Evolutionary conservation across 2,329 filamentous ascomycete species (phyloP).

Genomic region (Penicillium hesseltinei): DNA sequence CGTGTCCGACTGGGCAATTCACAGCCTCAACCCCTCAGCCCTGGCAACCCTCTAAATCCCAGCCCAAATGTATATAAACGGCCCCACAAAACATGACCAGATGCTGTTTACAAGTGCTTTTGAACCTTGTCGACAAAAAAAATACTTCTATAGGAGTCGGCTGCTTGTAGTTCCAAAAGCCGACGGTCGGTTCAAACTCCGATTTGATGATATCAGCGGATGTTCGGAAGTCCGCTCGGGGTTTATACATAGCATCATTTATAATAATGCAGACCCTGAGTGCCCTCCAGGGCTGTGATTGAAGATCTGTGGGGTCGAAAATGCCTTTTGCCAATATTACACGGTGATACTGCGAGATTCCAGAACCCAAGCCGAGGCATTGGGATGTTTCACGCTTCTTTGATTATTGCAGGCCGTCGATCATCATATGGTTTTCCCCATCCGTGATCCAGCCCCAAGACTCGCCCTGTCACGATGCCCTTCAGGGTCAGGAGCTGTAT

Average conservation of each 20-base stretch:
- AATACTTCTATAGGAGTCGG: not conserved
- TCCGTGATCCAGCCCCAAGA: slow-evolving; percentile 31
- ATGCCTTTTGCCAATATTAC: not conserved
- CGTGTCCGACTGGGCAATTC: not conserved
- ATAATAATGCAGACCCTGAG: not conserved
- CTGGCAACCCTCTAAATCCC: not conserved
- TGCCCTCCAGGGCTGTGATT: not conserved
- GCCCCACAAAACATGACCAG: not conserved
- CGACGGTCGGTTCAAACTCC: not conserved
- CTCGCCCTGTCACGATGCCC: slow-evolving; percentile 29
- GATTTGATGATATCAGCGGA: not conserved
- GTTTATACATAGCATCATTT: not conserved
- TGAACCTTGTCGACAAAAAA: not conserved
- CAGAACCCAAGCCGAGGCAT: not conserved
- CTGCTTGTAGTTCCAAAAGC: no score
- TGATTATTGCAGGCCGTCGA: not conserved
- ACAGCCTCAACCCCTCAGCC: not conserved
- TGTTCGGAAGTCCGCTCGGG: not conserved
- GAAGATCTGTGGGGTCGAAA: not conserved
- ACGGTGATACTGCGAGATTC: not conserved
- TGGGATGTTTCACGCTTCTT: not conserved
- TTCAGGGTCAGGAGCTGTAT: slow-evolving; percentile 33
- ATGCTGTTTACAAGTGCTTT: no score
- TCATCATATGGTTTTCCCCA: slow-evolving; percentile 17
- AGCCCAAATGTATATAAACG: not conserved